Evolutionary conservation across 1,284 basidiomycete species (phyloP).

Genomic region (Golubevia sp.): DNA sequence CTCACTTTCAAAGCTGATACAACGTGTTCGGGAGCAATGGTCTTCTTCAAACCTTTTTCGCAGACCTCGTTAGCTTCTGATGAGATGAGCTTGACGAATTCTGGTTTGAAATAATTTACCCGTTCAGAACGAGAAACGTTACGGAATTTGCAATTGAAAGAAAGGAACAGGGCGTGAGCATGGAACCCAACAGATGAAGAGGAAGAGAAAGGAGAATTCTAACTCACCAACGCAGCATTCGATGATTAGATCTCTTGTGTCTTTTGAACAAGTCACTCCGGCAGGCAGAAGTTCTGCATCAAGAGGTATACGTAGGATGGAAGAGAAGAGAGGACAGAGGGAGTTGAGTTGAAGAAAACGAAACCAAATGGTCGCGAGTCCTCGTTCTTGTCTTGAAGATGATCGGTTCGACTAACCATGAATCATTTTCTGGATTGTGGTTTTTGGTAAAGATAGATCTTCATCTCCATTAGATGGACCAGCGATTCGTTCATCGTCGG

Average conservation of each 20-base stretch:
- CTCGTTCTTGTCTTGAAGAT: no score
- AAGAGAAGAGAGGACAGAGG: background rate
- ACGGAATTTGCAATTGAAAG: slow-evolving; percentile 1
- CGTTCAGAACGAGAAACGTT: no score
- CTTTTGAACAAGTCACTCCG: slow-evolving; percentile 49
- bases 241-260: slow-evolving; percentile 55
- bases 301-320: no score
- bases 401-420: slow-evolving; percentile 8
- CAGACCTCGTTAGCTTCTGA: slow-evolving; percentile 59
- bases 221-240: slow-evolving; percentile 44
- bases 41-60: slow-evolving; percentile 55
- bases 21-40: slow-evolving; percentile 58
- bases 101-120: slow-evolving; percentile 3
- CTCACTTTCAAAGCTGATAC: slow-evolving; percentile 42
- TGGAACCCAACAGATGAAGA: background rate
- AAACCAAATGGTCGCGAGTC: no score
- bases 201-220: background rate
- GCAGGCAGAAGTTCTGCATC: slow-evolving; percentile 36
- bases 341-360: background rate
- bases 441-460: slow-evolving; percentile 55
- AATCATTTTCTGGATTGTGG: slow-evolving; percentile 58
- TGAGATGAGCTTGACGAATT: slow-evolving; percentile 57
- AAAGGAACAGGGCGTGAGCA: background rate
- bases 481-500: slow-evolving; percentile 43
- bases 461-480: slow-evolving; percentile 31